A percentile compares a stretch with the other conserved stretches of the same genome.
Evolutionary conservation across 495 filamentous ascomycete species (phyloP).

Genomic region (Lasiosphaeriaceae sp.): DNA sequence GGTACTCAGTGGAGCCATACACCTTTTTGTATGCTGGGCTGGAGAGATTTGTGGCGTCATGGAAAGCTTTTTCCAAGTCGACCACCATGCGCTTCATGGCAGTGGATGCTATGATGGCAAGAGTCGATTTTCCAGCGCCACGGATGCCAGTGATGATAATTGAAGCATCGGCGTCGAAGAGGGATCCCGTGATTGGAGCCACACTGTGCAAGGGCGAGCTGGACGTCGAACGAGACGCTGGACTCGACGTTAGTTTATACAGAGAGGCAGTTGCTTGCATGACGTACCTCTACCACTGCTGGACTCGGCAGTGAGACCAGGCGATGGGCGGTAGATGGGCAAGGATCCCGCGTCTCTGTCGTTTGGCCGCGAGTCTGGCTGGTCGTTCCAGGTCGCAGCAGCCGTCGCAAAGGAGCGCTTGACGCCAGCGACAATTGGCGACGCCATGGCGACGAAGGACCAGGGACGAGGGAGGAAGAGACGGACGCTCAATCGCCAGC

Average conservation of each 20-base stretch:
- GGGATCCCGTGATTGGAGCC: background rate
- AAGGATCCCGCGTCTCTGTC: background rate
- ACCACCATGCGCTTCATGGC: slow-evolving; percentile 59
- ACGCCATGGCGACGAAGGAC: slow-evolving; percentile 8
- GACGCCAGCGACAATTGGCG: slow-evolving; percentile 12
- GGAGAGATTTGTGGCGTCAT: slow-evolving; percentile 54
- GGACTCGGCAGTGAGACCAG: background rate
- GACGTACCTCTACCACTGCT: slow-evolving; percentile 4
- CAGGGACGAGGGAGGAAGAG: too few species aligned
- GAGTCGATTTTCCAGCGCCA: slow-evolving; percentile 66
- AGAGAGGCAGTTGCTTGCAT: background rate
- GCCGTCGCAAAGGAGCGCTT: slow-evolving; percentile 25
- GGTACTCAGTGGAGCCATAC: slow-evolving; percentile 53
- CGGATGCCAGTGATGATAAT: slow-evolving; percentile 67
- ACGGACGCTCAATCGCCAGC: too few species aligned
- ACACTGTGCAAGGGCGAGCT: slow-evolving; percentile 5
- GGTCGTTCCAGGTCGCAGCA: slow-evolving; percentile 13
- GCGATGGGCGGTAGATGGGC: slow-evolving; percentile 1
- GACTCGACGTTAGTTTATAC: background rate
- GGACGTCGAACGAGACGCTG: slow-evolving; percentile 11
- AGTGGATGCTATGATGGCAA: slow-evolving; percentile 64
- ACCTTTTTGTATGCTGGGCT: slow-evolving; percentile 55
- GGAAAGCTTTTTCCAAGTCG: slow-evolving; percentile 60
- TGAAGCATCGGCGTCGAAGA: slow-evolving; percentile 55
- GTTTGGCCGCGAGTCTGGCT: background rate